phyloP scores from a whole-genome alignment of 768 basidiomycete genomes.

The Leccinum variicolor region DNA sequence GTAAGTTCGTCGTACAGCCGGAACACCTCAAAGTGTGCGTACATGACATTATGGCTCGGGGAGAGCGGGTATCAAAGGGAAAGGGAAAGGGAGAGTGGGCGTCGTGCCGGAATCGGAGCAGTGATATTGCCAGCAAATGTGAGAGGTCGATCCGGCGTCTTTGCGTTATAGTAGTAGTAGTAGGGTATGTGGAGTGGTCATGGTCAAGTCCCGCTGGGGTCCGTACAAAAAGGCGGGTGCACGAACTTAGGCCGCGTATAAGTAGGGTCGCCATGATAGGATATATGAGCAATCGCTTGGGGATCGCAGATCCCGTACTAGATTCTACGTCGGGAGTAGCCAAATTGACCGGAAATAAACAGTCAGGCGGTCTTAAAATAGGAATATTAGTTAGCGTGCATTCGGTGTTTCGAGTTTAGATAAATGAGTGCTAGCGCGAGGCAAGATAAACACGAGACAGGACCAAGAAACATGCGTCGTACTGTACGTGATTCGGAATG shows the following conservation, averaged over 20 bases:
- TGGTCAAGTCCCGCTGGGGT: conserved; percentile 3
- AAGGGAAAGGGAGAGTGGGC: neutral
- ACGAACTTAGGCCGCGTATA: conserved; percentile 1
- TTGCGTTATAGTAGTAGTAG: conserved; percentile 6
- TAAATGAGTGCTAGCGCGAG: conserved; percentile 27
- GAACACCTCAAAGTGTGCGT: neutral
- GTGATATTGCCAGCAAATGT: neutral
- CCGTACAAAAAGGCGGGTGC: conserved; percentile 6
- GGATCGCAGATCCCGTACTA: conserved; percentile 17
- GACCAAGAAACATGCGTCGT: conserved; percentile 13
- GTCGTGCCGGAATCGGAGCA: neutral
- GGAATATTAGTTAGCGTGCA: conserved; percentile 13
- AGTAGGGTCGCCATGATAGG: conserved; percentile 18
- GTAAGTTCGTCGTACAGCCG: neutral
- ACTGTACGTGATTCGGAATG: conserved; percentile 13
- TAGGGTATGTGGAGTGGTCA: conserved; percentile 1
- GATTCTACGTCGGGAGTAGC: conserved; percentile 9
- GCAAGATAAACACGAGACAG: conserved; percentile 15
- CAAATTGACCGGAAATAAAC: conserved; percentile 7
- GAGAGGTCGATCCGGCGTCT: conserved; percentile 2
- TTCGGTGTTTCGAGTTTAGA: conserved; percentile 28
- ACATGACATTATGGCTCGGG: conserved; percentile 16
- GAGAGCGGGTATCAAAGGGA: neutral
- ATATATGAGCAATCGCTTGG: conserved; percentile 21
- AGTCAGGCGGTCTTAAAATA: conserved; percentile 9